Conservation (phyloP, 1,139 yeast genomes). For the Sugiyamaella neomexicana region DNA sequence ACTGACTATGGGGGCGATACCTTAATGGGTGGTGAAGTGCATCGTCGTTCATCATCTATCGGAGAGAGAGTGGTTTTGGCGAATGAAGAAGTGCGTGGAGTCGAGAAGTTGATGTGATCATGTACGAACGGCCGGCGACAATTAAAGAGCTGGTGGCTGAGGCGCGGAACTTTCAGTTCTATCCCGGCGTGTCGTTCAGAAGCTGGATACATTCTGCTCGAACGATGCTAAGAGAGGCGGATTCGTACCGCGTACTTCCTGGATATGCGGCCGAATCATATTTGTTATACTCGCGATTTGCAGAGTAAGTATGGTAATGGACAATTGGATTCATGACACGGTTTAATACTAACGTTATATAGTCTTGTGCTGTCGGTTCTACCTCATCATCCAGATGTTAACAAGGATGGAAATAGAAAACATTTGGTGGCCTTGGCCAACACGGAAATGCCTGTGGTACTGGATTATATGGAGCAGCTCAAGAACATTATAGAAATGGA, state of each 20-base stretch:
- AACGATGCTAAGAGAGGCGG: constrained; percentile 47
- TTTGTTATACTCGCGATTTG: constrained; percentile 50
- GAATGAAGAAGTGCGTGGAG: background rate
- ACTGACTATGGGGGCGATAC: background rate
- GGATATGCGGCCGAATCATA: constrained; percentile 48
- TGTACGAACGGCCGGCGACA: constrained; percentile 25
- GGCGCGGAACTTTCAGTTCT: constrained; percentile 49
- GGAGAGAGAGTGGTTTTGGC: background rate
- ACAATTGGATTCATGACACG: background rate
- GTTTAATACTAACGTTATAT: background rate
- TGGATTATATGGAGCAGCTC: constrained; percentile 45
- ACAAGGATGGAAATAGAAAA: constrained; percentile 30
- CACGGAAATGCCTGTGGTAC: constrained; percentile 37
- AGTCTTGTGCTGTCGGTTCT: constrained; percentile 47
- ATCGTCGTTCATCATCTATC: no score
- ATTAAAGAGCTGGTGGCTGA: constrained; percentile 42
- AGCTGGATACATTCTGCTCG: constrained; percentile 50
- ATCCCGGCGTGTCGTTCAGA: constrained; percentile 44
- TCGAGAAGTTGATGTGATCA: background rate
- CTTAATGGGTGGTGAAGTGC: background rate
- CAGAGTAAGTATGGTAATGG: constrained; percentile 39
- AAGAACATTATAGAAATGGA: constrained; percentile 39
- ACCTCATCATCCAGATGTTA: constrained; percentile 47
- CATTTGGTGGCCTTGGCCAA: constrained; percentile 31
- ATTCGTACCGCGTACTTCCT: constrained; percentile 45